Percentiles rank a stretch among this genome's conserved stretches.
Conservation (phyloP, 164 flowering plant genomes). For the Akebia trifoliata region DNA sequence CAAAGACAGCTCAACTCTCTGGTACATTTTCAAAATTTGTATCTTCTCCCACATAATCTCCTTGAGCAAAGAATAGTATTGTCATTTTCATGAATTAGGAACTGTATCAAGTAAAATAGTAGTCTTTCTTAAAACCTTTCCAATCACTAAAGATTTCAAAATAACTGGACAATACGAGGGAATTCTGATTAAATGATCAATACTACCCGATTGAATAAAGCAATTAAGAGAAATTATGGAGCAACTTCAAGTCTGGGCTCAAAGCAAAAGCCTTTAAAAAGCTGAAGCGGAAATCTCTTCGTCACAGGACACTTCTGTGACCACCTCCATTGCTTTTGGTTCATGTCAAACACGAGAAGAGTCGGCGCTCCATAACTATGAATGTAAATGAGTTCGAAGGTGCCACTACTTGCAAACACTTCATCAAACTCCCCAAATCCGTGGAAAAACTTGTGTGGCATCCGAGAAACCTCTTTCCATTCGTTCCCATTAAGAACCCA, state of each 20-base stretch:
- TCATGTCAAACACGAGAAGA: constrained; percentile 68
- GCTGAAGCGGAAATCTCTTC: constrained; percentile 85
- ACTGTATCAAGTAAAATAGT: too few species aligned
- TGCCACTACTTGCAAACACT: constrained; percentile 82
- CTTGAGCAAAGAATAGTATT: too few species aligned
- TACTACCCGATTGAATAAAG: too few species aligned
- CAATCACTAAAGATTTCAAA: too few species aligned
- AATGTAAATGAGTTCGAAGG: constrained; percentile 66
- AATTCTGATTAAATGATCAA: too few species aligned
- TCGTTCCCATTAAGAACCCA: constrained; percentile 65
- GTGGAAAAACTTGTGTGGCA: constrained; percentile 88
- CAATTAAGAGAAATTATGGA: constrained; percentile 42
- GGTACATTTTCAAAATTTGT: not conserved
- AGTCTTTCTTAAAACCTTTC: too few species aligned
- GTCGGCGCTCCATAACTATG: constrained; percentile 88
- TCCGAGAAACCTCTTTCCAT: constrained; percentile 74
- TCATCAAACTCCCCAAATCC: constrained; percentile 95
- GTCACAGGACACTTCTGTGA: constrained; percentile 80
- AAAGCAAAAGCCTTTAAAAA: constrained; percentile 88
- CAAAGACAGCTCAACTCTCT: not conserved
- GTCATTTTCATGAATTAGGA: too few species aligned
- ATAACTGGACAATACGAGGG: too few species aligned
- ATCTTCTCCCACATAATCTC: not conserved
- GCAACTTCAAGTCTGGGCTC: constrained; percentile 77
- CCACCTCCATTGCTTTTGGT: constrained; percentile 77